Evolutionary conservation across 306 rosid species (phyloP).

Genomic region (Psophocarpus tetragonolobus): DNA sequence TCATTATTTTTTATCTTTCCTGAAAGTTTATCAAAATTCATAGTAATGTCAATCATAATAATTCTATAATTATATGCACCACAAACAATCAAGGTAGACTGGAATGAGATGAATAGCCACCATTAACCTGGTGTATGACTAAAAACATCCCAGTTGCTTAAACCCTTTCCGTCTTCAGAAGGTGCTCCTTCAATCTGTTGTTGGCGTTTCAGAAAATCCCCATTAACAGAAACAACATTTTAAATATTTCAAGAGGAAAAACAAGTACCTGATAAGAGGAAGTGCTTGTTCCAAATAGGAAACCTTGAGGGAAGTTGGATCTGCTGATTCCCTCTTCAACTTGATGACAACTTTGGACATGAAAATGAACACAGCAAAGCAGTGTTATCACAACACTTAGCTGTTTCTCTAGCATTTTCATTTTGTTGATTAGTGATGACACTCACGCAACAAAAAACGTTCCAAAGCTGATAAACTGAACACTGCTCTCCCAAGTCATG

Average conservation of each 20-base stretch:
- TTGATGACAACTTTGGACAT: constrained; percentile 37
- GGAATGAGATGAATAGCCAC: neutral
- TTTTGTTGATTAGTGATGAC: neutral
- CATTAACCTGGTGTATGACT: constrained; percentile 50
- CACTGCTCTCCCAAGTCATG: too few relatives aligned
- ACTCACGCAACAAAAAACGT: too few relatives aligned
- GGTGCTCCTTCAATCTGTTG: constrained; percentile 60
- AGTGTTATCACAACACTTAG: neutral
- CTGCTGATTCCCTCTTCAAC: constrained; percentile 38
- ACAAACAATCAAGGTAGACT: neutral
- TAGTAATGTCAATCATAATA: neutral
- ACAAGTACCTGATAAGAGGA: constrained; percentile 59
- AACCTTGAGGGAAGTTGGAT: constrained; percentile 53
- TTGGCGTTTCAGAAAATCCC: neutral
- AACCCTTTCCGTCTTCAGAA: constrained; percentile 61
- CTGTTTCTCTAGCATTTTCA: neutral
- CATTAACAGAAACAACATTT: neutral
- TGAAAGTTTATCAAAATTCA: constrained; percentile 20
- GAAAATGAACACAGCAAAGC: constrained; percentile 21
- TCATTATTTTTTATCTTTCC: constrained; percentile 42
- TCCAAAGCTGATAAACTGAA: too few relatives aligned
- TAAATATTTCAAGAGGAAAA: neutral
- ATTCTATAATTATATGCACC: neutral
- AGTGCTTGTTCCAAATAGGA: constrained; percentile 65
- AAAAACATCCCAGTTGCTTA: constrained; percentile 62